Conservation (phyloP, 1,139 yeast species). For the Yamadazyma jaroonii region DNA sequence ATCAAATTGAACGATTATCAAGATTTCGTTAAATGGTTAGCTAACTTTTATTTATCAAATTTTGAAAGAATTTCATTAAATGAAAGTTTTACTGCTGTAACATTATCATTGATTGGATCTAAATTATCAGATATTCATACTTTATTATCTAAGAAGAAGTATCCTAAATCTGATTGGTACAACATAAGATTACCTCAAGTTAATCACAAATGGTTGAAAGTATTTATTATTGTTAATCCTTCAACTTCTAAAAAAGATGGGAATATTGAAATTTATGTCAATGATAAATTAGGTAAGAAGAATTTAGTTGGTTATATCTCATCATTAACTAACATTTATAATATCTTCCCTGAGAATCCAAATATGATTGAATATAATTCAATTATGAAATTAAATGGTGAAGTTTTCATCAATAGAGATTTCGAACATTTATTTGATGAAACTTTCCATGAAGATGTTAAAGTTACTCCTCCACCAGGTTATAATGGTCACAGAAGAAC, state of each 20-base stretch:
- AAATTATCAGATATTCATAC: constrained; percentile 53
- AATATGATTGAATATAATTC: constrained; percentile 53
- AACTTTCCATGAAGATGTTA: background rate
- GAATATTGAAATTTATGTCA: constrained; percentile 47
- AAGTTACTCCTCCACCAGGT: constrained; percentile 2
- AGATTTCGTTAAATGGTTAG: constrained; percentile 43
- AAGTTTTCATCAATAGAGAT: constrained; percentile 43
- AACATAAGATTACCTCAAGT: constrained; percentile 54
- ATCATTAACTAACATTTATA: constrained; percentile 39
- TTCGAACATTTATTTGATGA: constrained; percentile 27
- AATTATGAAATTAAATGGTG: constrained; percentile 50
- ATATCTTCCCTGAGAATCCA: constrained; percentile 55
- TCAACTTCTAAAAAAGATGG: constrained; percentile 40
- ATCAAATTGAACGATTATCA: constrained; percentile 29
- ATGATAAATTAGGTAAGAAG: constrained; percentile 42
- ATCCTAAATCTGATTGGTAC: constrained; percentile 53
- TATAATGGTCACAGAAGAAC: constrained; percentile 19
- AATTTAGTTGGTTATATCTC: constrained; percentile 45
- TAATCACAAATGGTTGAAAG: constrained; percentile 54
- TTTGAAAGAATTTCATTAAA: constrained; percentile 51
- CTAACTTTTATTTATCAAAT: constrained; percentile 45
- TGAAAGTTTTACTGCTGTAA: constrained; percentile 57
- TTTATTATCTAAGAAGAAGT: constrained; percentile 43
- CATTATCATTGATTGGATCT: constrained; percentile 53
- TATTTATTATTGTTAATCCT: constrained; percentile 46